These are phyloP conservation scores for Neonectria punicea DNA, from an alignment of 2,329 filamentous ascomycete genomes.

Conservation along the genomic window DNA sequence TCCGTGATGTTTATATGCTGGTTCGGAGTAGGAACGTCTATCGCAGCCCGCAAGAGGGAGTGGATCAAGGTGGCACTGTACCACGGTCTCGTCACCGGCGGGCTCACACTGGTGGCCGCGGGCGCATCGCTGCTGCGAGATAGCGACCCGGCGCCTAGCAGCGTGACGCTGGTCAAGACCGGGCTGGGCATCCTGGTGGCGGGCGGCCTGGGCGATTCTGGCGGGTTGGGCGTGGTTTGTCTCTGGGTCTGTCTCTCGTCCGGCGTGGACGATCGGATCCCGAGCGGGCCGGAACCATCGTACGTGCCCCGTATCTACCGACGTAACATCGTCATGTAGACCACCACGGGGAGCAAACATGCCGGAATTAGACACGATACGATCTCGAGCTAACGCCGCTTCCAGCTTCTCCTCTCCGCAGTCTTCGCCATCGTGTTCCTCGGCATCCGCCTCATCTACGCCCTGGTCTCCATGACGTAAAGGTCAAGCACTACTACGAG, in stretches of 20 bases:
- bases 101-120: constrained; percentile 20
- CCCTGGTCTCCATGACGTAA: constrained; percentile 19
- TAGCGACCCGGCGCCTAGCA: constrained; percentile 7
- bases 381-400: neutral
- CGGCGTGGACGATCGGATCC: neutral
- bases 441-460: constrained; percentile 23
- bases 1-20: constrained; percentile 30
- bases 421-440: constrained; percentile 21
- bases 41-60: constrained; percentile 18
- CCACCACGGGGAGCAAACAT: neutral
- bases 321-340: neutral
- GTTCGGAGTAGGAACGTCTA: constrained; percentile 22
- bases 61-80: constrained; percentile 21
- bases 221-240: constrained; percentile 6
- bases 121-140: constrained; percentile 12
- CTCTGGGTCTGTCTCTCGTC: neutral
- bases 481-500: neutral
- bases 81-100: constrained; percentile 15
- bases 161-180: constrained; percentile 15
- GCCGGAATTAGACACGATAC: neutral
- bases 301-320: neutral
- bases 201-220: constrained; percentile 12
- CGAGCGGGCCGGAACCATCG: constrained; percentile 12
- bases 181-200: constrained; percentile 16
- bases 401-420: constrained; percentile 8